phyloP scores from a whole-genome alignment of 306 rosid genomes.

The Cicer chorassanicum region DNA sequence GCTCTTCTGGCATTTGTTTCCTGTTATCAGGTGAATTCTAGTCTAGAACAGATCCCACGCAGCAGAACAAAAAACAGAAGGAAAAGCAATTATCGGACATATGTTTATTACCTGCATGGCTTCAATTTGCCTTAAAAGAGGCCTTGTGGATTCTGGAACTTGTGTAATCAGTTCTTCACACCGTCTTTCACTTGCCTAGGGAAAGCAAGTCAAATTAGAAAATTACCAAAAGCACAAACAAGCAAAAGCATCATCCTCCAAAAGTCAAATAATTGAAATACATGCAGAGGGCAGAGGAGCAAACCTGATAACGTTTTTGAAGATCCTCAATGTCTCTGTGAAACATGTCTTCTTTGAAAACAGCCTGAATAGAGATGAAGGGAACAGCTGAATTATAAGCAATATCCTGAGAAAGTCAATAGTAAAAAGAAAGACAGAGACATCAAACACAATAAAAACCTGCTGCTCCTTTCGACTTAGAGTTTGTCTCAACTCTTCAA shows the following conservation, averaged over 20 bases:
- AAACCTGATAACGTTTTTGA: slow-evolving; percentile 93
- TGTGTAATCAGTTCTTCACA: slow-evolving; percentile 95
- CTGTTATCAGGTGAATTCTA: slow-evolving; percentile 59
- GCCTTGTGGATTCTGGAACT: slow-evolving; percentile 99
- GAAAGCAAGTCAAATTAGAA: slow-evolving; percentile 45
- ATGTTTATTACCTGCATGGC: slow-evolving; percentile 86
- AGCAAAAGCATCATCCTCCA: slow-evolving; percentile 27
- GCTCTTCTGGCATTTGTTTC: slow-evolving; percentile 91
- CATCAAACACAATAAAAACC: slow-evolving; percentile 58
- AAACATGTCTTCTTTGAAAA: slow-evolving; percentile 90
- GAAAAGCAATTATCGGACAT: slow-evolving; percentile 25
- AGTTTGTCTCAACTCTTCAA: slow-evolving; percentile 94
- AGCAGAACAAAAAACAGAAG: slow-evolving; percentile 43
- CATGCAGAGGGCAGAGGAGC: slow-evolving; percentile 44
- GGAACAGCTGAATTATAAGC: slow-evolving; percentile 32
- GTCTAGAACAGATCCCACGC: slow-evolving; percentile 41
- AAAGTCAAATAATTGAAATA: slow-evolving; percentile 28
- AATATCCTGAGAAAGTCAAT: slow-evolving; percentile 32
- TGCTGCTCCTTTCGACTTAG: slow-evolving; percentile 94
- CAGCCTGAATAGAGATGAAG: slow-evolving; percentile 63
- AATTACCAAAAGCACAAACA: slow-evolving; percentile 40
- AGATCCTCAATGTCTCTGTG: slow-evolving; percentile 93
- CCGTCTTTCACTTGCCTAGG: slow-evolving; percentile 96
- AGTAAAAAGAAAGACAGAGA: slow-evolving; percentile 33
- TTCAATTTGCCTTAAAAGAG: slow-evolving; percentile 96